Evolutionary conservation across 352 stramenopile genomes (phyloP).

Genomic region (Achlya hypogyna): DNA sequence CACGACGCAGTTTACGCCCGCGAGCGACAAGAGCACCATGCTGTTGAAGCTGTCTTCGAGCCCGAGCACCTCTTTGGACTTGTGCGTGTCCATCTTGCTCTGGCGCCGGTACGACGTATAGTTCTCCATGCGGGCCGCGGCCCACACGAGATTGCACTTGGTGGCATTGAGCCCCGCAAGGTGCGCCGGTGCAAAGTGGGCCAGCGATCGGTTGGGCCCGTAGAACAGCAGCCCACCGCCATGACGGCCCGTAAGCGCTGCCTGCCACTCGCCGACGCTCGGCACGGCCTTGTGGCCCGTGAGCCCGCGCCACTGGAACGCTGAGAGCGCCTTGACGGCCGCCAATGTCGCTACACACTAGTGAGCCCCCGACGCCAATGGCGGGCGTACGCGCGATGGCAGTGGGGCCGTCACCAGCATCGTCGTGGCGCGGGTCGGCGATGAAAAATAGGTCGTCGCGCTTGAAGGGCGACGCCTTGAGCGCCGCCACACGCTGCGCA

Average conservation of each 20-base stretch:
- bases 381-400: too few species aligned
- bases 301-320: conserved; percentile 22
- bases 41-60: conserved; percentile 55
- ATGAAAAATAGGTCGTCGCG: conserved; percentile 54
- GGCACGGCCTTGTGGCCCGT: conserved; percentile 39
- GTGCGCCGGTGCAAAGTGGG: conserved; percentile 29
- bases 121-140: conserved; percentile 79
- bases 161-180: conserved; percentile 63
- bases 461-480: conserved; percentile 45
- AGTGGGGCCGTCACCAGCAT: conserved; percentile 23
- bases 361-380: too few species aligned
- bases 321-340: neutral
- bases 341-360: conserved; percentile 10
- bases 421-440: conserved; percentile 52
- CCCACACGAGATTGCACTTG: conserved; percentile 59
- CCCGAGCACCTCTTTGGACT: conserved; percentile 40
- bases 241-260: conserved; percentile 41
- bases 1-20: conserved; percentile 59
- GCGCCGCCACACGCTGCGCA: conserved; percentile 34
- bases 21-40: conserved; percentile 64
- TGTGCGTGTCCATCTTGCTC: conserved; percentile 82
- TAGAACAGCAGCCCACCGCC: conserved; percentile 62
- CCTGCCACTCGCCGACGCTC: conserved; percentile 59
- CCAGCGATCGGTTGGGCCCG: conserved; percentile 53
- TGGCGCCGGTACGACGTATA: conserved; percentile 54